Evolutionary conservation across 768 basidiomycete genomes (phyloP).

Genomic region (Chalciporus pseudorubinellus): DNA sequence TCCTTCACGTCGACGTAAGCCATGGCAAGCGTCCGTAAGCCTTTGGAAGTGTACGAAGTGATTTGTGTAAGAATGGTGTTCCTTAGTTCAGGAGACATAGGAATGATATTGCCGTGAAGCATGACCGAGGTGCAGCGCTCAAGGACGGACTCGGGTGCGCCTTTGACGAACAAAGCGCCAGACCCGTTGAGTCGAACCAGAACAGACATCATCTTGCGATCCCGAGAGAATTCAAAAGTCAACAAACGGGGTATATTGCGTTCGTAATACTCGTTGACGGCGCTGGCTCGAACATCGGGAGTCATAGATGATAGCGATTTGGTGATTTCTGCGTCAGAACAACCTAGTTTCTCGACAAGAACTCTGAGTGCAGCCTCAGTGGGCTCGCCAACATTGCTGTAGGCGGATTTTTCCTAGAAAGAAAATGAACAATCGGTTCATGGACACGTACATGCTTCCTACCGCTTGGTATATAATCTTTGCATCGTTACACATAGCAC

Average conservation of each 20-base stretch:
- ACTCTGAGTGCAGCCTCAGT: slow-evolving; percentile 97
- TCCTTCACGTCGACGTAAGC: slow-evolving; percentile 82
- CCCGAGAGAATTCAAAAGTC: slow-evolving; percentile 97
- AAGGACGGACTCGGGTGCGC: slow-evolving; percentile 93
- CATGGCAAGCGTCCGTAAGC: slow-evolving; percentile 88
- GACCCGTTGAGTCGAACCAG: slow-evolving; percentile 66
- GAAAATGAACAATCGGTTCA: slow-evolving; percentile 1
- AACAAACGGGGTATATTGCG: slow-evolving; percentile 71
- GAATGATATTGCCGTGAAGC: slow-evolving; percentile 59
- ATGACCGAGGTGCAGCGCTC: slow-evolving; percentile 80
- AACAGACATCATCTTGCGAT: slow-evolving; percentile 99
- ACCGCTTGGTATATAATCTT: slow-evolving; percentile 83
- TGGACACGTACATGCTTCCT: slow-evolving; percentile 24
- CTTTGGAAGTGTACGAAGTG: slow-evolving; percentile 70
- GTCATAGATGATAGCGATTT: slow-evolving; percentile 57
- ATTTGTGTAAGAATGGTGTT: slow-evolving; percentile 61
- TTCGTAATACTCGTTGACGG: slow-evolving; percentile 83
- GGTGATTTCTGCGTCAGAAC: slow-evolving; percentile 55
- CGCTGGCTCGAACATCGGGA: slow-evolving; percentile 66
- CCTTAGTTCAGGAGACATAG: slow-evolving; percentile 63
- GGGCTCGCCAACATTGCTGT: slow-evolving; percentile 89
- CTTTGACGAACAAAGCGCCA: slow-evolving; percentile 90
- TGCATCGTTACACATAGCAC: slow-evolving; percentile 92
- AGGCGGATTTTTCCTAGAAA: slow-evolving; percentile 70
- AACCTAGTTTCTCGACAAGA: slow-evolving; percentile 90